Evolutionary conservation across 768 basidiomycete genomes (phyloP).

Genomic region (Pleurotus ostreatus): DNA sequence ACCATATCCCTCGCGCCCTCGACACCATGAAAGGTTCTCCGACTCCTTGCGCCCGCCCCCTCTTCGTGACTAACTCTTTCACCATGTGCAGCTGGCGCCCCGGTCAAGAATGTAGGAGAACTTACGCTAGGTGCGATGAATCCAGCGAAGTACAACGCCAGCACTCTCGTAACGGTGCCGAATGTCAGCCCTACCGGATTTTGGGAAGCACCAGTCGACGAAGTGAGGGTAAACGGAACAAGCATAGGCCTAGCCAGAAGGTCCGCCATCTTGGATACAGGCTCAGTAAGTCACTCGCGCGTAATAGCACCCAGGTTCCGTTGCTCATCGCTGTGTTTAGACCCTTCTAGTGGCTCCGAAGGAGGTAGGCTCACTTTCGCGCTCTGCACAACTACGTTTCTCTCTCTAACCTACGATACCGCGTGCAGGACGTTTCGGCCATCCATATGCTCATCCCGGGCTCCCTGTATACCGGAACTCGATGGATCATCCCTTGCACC

Average conservation of each 20-base stretch:
- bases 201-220: constrained; percentile 58
- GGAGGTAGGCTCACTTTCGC: not conserved
- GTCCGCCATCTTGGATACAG: constrained; percentile 53
- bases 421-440: constrained; percentile 43
- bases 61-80: not conserved
- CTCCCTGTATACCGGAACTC: constrained; percentile 44
- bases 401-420: too few relatives aligned
- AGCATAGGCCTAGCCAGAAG: constrained; percentile 37
- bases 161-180: constrained; percentile 40
- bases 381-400: not conserved
- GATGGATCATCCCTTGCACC: constrained; percentile 66
- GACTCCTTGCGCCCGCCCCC: not conserved
- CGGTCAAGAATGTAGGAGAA: constrained; percentile 47
- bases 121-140: constrained; percentile 61
- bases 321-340: not conserved
- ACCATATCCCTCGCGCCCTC: constrained; percentile 60
- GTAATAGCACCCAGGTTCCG: not conserved
- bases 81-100: not conserved
- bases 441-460: constrained; percentile 58
- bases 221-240: constrained; percentile 44
- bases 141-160: constrained; percentile 43
- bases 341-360: constrained; percentile 5
- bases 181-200: constrained; percentile 54
- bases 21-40: constrained; percentile 27
- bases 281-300: constrained; percentile 14